Conservation (phyloP, 2,329 filamentous ascomycete genomes). For the Sclerotinia sclerotiorum region DNA sequence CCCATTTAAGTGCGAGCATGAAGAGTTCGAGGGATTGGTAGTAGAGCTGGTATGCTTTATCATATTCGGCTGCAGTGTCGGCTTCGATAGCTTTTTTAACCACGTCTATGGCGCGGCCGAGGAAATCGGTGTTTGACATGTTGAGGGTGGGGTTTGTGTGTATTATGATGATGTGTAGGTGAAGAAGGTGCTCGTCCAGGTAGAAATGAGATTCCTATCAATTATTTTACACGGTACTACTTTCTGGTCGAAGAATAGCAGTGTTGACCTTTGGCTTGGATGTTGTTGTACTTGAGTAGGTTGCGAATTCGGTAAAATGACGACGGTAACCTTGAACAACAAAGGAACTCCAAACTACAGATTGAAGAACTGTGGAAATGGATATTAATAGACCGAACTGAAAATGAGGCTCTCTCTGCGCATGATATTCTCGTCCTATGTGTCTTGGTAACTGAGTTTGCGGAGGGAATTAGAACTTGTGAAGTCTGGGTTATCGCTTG, state of each 20-base stretch:
- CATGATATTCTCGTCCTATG: background rate
- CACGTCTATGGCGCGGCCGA: conserved; percentile 92
- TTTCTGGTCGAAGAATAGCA: background rate
- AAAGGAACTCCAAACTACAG: background rate
- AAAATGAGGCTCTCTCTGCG: background rate
- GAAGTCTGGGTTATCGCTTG: conserved; percentile 28
- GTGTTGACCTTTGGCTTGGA: conserved; percentile 4
- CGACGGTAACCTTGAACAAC: background rate
- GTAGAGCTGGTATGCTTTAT: conserved; percentile 94
- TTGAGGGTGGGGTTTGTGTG: conserved; percentile 24
- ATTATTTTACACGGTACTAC: background rate
- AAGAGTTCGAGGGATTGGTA: conserved; percentile 95
- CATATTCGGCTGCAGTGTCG: conserved; percentile 93
- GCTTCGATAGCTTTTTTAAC: conserved; percentile 97
- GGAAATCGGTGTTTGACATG: conserved; percentile 98
- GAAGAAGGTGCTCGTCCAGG: background rate
- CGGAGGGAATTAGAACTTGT: conserved; percentile 24
- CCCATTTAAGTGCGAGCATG: conserved; percentile 99
- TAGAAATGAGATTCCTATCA: background rate
- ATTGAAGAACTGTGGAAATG: background rate
- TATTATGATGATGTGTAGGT: background rate
- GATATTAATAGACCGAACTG: background rate
- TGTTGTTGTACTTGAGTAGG: background rate
- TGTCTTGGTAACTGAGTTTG: background rate
- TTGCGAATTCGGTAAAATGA: conserved; percentile 9